A percentile compares a stretch with the other conserved stretches of the same genome.
Evolutionary conservation across 2,329 filamentous ascomycete species (phyloP).

Genomic region (Incumbomyces lentus): DNA sequence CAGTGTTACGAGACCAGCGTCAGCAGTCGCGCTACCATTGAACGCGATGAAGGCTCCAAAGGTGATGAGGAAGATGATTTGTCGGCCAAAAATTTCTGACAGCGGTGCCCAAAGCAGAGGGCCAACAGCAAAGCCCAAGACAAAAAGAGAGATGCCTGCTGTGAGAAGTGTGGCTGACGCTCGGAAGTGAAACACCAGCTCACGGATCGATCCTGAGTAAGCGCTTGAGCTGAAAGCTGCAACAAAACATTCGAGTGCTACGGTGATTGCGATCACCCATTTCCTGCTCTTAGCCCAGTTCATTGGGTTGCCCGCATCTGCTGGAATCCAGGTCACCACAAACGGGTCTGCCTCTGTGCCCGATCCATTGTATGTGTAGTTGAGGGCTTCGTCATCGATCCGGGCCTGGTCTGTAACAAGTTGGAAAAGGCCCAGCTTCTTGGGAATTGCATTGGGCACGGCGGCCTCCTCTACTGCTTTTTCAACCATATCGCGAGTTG

Average conservation of each 20-base stretch:
- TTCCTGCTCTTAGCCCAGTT: conserved; percentile 47
- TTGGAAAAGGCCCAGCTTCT: conserved; percentile 32
- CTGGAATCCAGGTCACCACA: conserved; percentile 55
- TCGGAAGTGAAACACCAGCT: conserved; percentile 43
- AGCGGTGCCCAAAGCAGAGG: conserved; percentile 58
- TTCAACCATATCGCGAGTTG: conserved; percentile 6
- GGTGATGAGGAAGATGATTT: conserved; percentile 50
- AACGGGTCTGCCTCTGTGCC: conserved; percentile 60
- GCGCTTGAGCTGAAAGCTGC: conserved; percentile 62
- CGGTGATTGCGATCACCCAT: conserved; percentile 54
- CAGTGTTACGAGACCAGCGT: conserved; percentile 48
- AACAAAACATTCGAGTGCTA: conserved; percentile 56
- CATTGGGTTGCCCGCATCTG: conserved; percentile 59
- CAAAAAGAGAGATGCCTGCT: conserved; percentile 55
- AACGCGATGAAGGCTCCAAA: conserved; percentile 51
- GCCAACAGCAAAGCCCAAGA: conserved; percentile 50
- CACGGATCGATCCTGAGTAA: conserved; percentile 36
- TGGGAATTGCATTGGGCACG: conserved; percentile 7
- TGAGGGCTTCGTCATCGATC: conserved; percentile 47
- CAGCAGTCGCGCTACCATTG: conserved; percentile 49
- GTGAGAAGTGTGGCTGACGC: conserved; percentile 41
- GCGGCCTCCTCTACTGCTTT: conserved; percentile 7
- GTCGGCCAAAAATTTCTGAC: conserved; percentile 52
- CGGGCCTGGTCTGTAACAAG: conserved; percentile 49
- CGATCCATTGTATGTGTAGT: conserved; percentile 46